A percentile compares a stretch with the other conserved stretches of the same genome.
These are phyloP conservation scores for Staphylotrichum tortipilum DNA, from an alignment of 495 filamentous ascomycete species.

Conservation along the genomic window DNA sequence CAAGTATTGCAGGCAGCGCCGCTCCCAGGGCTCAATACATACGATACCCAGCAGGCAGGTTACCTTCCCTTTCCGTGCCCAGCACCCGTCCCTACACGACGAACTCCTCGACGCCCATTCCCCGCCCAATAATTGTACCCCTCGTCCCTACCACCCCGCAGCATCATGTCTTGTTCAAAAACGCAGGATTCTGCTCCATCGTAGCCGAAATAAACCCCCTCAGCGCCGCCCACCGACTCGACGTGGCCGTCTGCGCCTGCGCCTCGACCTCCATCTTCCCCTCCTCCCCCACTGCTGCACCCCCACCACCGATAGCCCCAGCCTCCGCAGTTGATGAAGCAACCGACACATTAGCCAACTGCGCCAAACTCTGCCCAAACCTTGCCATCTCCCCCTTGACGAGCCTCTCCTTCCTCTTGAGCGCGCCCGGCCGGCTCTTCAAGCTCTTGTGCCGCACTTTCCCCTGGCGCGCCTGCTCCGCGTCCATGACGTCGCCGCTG, in stretches of 20 bases:
- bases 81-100: too few species aligned
- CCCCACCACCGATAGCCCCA: not conserved
- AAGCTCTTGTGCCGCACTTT: slow-evolving; percentile 62
- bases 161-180: slow-evolving; percentile 25
- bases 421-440: slow-evolving; percentile 62
- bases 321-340: not conserved
- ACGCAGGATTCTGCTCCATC: slow-evolving; percentile 65
- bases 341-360: slow-evolving; percentile 35
- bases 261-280: slow-evolving; percentile 7
- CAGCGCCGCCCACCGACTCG: slow-evolving; percentile 59
- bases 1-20: too few species aligned
- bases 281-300: not conserved
- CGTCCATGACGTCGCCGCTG: slow-evolving; percentile 27
- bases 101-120: too few species aligned
- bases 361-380: slow-evolving; percentile 73
- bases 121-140: too few species aligned
- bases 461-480: slow-evolving; percentile 29
- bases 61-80: too few species aligned
- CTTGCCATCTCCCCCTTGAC: slow-evolving; percentile 70
- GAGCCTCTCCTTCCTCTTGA: slow-evolving; percentile 73
- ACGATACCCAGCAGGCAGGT: too few species aligned
- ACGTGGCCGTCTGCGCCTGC: slow-evolving; percentile 28
- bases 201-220: slow-evolving; percentile 61
- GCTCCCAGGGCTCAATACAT: too few species aligned
- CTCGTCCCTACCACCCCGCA: not conserved